Conservation (phyloP, 352 stramenopile species). For the Phytophthora litchii region DNA sequence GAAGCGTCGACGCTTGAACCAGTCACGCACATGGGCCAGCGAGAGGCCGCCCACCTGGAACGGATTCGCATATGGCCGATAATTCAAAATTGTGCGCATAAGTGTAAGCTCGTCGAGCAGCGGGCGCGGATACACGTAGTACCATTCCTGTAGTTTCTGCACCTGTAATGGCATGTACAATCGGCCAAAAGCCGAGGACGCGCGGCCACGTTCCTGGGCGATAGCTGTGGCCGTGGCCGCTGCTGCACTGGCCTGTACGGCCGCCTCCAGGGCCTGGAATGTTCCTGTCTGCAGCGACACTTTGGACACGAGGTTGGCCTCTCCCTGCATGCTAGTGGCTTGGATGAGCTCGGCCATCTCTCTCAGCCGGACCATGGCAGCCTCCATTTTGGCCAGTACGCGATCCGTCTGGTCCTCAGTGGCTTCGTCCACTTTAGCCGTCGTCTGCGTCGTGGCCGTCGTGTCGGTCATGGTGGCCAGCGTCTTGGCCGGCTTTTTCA, state of each 20-base stretch:
- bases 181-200: conserved; percentile 53
- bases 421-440: conserved; percentile 50
- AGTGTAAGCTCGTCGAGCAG: conserved; percentile 81
- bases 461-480: conserved; percentile 14
- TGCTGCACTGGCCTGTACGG: conserved; percentile 68
- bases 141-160: conserved; percentile 87
- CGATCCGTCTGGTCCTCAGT: conserved; percentile 84
- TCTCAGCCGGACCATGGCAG: conserved; percentile 65
- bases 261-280: conserved; percentile 60
- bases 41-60: conserved; percentile 66
- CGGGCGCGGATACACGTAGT: conserved; percentile 79
- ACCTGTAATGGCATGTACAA: conserved; percentile 72
- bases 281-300: conserved; percentile 63
- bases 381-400: conserved; percentile 76
- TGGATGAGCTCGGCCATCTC: conserved; percentile 85
- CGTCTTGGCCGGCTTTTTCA: conserved; percentile 29
- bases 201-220: conserved; percentile 67
- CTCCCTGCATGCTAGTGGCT: conserved; percentile 84
- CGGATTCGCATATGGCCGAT: conserved; percentile 75
- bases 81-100: conserved; percentile 87
- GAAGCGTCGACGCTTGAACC: conserved; percentile 84
- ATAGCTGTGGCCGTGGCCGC: conserved; percentile 72
- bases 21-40: conserved; percentile 78
- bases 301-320: conserved; percentile 81
- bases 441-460: conserved; percentile 11